These are phyloP conservation scores for Aspergillus sclerotialis DNA, from an alignment of 2,329 filamentous ascomycete species.

Conservation along the genomic window DNA sequence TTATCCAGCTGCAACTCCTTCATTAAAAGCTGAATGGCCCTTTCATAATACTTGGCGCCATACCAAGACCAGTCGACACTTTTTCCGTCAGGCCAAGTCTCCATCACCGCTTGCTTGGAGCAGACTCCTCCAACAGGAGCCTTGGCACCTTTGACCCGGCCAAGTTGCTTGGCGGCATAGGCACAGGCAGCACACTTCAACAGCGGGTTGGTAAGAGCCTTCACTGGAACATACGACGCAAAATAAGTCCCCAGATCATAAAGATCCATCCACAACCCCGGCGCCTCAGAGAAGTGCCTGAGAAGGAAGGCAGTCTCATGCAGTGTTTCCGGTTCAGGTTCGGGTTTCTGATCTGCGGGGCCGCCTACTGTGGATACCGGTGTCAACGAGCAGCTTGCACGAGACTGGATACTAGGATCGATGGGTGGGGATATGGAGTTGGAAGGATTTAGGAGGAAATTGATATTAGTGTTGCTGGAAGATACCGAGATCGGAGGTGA, in stretches of 20 bases:
- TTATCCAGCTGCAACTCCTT: slow-evolving; percentile 36
- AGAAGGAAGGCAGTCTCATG: slow-evolving; percentile 55
- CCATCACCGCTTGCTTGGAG: slow-evolving; percentile 44
- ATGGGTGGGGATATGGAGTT: slow-evolving; percentile 38
- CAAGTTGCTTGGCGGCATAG: slow-evolving; percentile 56
- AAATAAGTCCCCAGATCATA: slow-evolving; percentile 52
- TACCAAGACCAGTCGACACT: slow-evolving; percentile 54
- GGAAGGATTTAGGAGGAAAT: slow-evolving; percentile 49
- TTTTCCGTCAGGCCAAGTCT: slow-evolving; percentile 44
- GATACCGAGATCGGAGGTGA: slow-evolving; percentile 41
- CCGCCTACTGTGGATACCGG: slow-evolving; percentile 17
- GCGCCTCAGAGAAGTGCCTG: slow-evolving; percentile 53
- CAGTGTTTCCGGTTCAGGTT: slow-evolving; percentile 35
- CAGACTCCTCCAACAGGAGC: slow-evolving; percentile 43
- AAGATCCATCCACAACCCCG: slow-evolving; percentile 50
- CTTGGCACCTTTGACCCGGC: slow-evolving; percentile 47
- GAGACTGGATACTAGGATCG: slow-evolving; percentile 34
- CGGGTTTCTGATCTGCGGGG: slow-evolving; percentile 15
- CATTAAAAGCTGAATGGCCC: slow-evolving; percentile 52
- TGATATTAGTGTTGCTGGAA: slow-evolving; percentile 42
- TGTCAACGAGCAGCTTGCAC: slow-evolving; percentile 23
- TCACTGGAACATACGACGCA: slow-evolving; percentile 52
- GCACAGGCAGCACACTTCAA: slow-evolving; percentile 51
- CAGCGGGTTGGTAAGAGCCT: slow-evolving; percentile 44
- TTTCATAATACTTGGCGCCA: slow-evolving; percentile 57